A percentile compares a stretch with the other conserved stretches of the same genome.
Conservation (phyloP, 164 flowering plant genomes). For the grape (Vitis vinifera) region ASM3070453v1 NC_081818.1:7763001-7763500, state of each 20-base stretch:
- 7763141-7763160: constrained; percentile 98
- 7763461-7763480: constrained; percentile 87
- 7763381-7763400: constrained; percentile 97
- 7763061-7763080: constrained; percentile 90
- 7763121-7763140: constrained; percentile 75
- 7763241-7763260: neutral
- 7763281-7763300: constrained; percentile 86
- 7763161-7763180: constrained; percentile 96
- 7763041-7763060: constrained; percentile 79
- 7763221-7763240: neutral
- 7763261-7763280: neutral
- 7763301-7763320: constrained; percentile 98
- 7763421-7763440: constrained; percentile 71
- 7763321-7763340: constrained; percentile 93
- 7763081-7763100: constrained; percentile 99
- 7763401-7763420: constrained; percentile 97
- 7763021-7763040: constrained; percentile 69
- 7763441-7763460: constrained; percentile 63
- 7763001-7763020: neutral
- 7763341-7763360: constrained; percentile 98
- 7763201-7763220: neutral
- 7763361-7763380: constrained; percentile 99
- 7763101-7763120: constrained; percentile 84
- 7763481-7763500: constrained; percentile 87
- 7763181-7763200: constrained; percentile 4